phyloP scores from a whole-genome alignment of 2,329 filamentous ascomycete genomes.

The Apiospora arundinis region DNA sequence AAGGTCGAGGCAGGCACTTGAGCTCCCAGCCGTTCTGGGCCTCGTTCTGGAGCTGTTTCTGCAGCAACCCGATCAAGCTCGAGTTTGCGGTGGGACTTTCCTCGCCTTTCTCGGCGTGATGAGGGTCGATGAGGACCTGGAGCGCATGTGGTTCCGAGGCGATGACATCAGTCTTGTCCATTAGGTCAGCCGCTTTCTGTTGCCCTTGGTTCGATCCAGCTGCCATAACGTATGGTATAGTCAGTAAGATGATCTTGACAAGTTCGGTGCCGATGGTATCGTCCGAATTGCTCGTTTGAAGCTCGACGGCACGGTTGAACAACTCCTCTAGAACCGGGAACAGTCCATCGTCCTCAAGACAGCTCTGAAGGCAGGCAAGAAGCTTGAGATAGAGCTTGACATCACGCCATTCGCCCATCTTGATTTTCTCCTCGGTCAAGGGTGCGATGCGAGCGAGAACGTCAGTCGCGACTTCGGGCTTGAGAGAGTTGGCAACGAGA shows the following conservation, averaged over 20 bases:
- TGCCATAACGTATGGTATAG: constrained; percentile 87
- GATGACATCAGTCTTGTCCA: constrained; percentile 95
- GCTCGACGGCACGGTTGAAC: constrained; percentile 88
- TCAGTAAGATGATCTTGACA: constrained; percentile 94
- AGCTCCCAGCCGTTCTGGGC: constrained; percentile 77
- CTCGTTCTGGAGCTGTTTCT: constrained; percentile 84
- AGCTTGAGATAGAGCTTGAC: constrained; percentile 92
- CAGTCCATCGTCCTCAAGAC: constrained; percentile 83
- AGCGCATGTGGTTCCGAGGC: constrained; percentile 86
- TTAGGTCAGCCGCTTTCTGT: constrained; percentile 76
- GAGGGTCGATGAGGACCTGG: constrained; percentile 86
- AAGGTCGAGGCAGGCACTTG: constrained; percentile 70
- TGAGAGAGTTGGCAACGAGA: constrained; percentile 78
- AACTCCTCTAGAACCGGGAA: constrained; percentile 87
- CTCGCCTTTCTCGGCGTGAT: constrained; percentile 68
- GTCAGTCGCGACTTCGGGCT: constrained; percentile 75
- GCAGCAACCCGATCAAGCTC: constrained; percentile 81
- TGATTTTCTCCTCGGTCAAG: constrained; percentile 70
- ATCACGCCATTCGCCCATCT: constrained; percentile 81
- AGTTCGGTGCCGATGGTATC: constrained; percentile 86
- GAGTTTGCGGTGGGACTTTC: constrained; percentile 67
- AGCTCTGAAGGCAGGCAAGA: constrained; percentile 81
- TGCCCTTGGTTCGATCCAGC: constrained; percentile 73
- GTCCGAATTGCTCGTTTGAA: constrained; percentile 91
- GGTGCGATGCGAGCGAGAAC: constrained; percentile 69